Conservation (phyloP, 2,329 filamentous ascomycete genomes). For the Exserohilum turcica region DNA sequence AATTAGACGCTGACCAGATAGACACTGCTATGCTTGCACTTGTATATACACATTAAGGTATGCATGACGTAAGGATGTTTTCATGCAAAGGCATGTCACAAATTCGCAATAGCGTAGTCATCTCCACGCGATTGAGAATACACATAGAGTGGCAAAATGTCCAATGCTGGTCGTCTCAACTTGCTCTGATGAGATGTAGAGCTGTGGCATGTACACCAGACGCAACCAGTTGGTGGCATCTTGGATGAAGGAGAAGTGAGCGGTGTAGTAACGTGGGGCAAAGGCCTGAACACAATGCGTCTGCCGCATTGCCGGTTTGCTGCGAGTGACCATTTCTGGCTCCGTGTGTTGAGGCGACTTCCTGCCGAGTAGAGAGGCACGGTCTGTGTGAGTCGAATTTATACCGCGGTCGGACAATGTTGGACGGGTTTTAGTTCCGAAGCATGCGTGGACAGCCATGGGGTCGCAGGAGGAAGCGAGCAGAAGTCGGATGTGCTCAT, state of each 20-base stretch:
- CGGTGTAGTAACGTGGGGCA: neutral
- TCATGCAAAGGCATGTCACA: constrained; percentile 7
- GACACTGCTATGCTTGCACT: neutral
- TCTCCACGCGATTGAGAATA: neutral
- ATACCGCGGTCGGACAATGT: neutral
- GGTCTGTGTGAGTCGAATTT: neutral
- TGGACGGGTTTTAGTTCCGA: neutral
- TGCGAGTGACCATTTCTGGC: neutral
- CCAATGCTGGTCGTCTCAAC: neutral
- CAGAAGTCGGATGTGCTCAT: constrained; percentile 13
- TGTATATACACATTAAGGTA: neutral
- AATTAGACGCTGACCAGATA: neutral
- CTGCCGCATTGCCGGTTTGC: neutral
- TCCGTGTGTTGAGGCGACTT: neutral
- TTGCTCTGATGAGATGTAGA: neutral
- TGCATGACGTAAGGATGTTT: constrained; percentile 17
- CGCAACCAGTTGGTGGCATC: neutral
- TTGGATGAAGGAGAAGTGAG: neutral
- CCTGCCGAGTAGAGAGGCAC: neutral
- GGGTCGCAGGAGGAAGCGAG: neutral
- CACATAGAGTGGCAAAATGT: neutral
- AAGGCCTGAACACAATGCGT: neutral
- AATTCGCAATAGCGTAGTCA: neutral
- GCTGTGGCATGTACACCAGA: neutral
- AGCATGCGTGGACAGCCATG: neutral